These are phyloP conservation scores for Lasiodiplodia sp. DNA, from an alignment of 2,329 filamentous ascomycete genomes.

Conservation along the genomic window DNA sequence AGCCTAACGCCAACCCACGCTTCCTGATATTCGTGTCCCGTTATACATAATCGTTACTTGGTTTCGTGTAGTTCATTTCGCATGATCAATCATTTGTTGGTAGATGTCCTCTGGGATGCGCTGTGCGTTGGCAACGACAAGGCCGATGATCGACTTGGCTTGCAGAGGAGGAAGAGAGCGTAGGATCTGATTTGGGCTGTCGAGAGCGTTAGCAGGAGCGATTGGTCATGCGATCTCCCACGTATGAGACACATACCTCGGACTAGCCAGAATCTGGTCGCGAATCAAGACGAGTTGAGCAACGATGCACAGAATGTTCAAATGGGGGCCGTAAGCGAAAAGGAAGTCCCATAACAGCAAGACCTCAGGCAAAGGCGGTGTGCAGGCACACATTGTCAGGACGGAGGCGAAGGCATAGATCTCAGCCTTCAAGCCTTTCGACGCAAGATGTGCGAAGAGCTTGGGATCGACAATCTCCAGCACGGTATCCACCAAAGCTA, in stretches of 20 bases:
- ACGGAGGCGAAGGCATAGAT: conserved; percentile 97
- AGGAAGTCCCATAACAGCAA: conserved; percentile 95
- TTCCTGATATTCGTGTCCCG: neutral
- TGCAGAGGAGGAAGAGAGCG: conserved; percentile 85
- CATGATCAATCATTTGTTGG: conserved; percentile 86
- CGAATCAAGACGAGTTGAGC: conserved; percentile 91
- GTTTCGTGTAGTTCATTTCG: conserved; percentile 62
- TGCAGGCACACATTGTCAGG: conserved; percentile 92
- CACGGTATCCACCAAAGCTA: conserved; percentile 90
- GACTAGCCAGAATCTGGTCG: conserved; percentile 80
- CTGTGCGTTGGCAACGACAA: conserved; percentile 84
- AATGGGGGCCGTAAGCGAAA: conserved; percentile 91
- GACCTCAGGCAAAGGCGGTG: conserved; percentile 91
- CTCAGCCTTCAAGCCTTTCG: conserved; percentile 88
- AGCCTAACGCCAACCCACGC: neutral
- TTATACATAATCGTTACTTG: conserved; percentile 20
- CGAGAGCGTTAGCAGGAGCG: neutral
- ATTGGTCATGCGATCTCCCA: neutral
- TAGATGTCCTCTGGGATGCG: conserved; percentile 93
- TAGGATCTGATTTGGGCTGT: conserved; percentile 89
- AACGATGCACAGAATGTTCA: conserved; percentile 96
- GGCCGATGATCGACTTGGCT: conserved; percentile 81
- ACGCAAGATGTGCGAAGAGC: conserved; percentile 81
- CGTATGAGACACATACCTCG: conserved; percentile 68
- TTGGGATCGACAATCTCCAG: conserved; percentile 90